Evolutionary conservation across 1,284 basidiomycete genomes (phyloP), one percentile per base, ranked within the genome.

Genomic region (Nidula niveotomentosa): DNA sequence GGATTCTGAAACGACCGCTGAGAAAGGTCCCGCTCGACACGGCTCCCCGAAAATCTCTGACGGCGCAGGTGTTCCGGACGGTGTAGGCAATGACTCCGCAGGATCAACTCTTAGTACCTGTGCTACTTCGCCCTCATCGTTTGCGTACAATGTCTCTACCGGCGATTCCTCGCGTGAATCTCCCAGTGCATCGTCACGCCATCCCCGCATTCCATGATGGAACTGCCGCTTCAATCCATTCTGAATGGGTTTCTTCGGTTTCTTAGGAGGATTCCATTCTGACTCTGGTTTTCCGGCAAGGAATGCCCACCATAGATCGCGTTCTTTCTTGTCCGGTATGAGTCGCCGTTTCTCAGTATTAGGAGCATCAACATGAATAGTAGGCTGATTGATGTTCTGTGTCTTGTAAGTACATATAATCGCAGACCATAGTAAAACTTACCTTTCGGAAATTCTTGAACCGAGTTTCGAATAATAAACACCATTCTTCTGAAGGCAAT

Each of bases 231-330:
- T 68, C 51, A 62, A 54, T 30, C 37, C 43, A 63, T 58, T 64
- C 57, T 60, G 65, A 57, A 68, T 69, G n/a, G 53, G 59, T 35
- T 68, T 67, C 58, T 71, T 77, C 33, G 71, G 63, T 58, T 72
- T 74, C 66, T 79, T 83, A 15, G 79, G 75, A 36, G 79, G 76
- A 64, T 79, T 79, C 89, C 89, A 91, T 48, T 81, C 81, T 44
- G 76, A 76, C 62, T 84, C 80, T n/a, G 88, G 84, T 59, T 76
- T 75, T 30, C 90, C 90, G 45, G 81, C 71, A 2, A 92, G 68
- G 60, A 86, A 92, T n/a, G 78, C 78, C 90, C 90, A 91, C 90
- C 89, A 92, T 13, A 75, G 69, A 60, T 89, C 86, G 52, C 89
- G 77, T 54, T 88, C 82, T 64, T 81, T 84, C 65, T 79, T 85